These are phyloP conservation scores for Marvania coccoides DNA, from an alignment of 139 green algal genomes.

Conservation along the genomic window DNA sequence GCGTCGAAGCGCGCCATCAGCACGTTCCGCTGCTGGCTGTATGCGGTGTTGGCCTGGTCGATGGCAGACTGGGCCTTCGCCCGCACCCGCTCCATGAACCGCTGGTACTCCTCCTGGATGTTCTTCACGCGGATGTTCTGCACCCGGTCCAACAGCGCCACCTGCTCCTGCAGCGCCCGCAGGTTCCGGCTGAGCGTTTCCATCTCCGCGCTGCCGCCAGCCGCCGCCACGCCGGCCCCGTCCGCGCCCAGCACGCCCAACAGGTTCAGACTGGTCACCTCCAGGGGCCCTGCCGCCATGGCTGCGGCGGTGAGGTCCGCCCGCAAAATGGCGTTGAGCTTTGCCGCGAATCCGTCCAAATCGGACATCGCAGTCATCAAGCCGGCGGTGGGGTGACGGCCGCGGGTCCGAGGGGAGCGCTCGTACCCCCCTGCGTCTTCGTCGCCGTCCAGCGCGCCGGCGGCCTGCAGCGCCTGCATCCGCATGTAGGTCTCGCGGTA, in stretches of 20 bases:
- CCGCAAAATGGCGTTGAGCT: slow-evolving; percentile 51
- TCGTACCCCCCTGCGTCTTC: neutral
- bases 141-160: slow-evolving; percentile 68
- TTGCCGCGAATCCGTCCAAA: slow-evolving; percentile 58
- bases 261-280: slow-evolving; percentile 3
- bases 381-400: neutral
- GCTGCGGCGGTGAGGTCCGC: slow-evolving; percentile 48
- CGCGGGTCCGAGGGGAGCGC: neutral
- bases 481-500: slow-evolving; percentile 51
- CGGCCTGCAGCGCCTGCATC: slow-evolving; percentile 24
- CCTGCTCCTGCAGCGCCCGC: slow-evolving; percentile 46
- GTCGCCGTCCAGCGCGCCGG: slow-evolving; percentile 23
- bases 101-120: slow-evolving; percentile 79
- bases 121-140: slow-evolving; percentile 62
- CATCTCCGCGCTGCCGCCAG: slow-evolving; percentile 13
- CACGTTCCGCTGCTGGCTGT: slow-evolving; percentile 47
- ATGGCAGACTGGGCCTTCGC: slow-evolving; percentile 70
- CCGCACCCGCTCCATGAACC: slow-evolving; percentile 76
- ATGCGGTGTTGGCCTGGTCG: slow-evolving; percentile 69
- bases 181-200: slow-evolving; percentile 33
- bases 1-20: slow-evolving; percentile 55
- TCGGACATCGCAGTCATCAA: slow-evolving; percentile 30
- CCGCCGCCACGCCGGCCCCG: neutral
- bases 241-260: slow-evolving; percentile 21
- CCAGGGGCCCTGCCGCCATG: slow-evolving; percentile 33